phyloP scores from a whole-genome alignment of 2,329 filamentous ascomycete species.

The Hypomyces rosellus region DNA sequence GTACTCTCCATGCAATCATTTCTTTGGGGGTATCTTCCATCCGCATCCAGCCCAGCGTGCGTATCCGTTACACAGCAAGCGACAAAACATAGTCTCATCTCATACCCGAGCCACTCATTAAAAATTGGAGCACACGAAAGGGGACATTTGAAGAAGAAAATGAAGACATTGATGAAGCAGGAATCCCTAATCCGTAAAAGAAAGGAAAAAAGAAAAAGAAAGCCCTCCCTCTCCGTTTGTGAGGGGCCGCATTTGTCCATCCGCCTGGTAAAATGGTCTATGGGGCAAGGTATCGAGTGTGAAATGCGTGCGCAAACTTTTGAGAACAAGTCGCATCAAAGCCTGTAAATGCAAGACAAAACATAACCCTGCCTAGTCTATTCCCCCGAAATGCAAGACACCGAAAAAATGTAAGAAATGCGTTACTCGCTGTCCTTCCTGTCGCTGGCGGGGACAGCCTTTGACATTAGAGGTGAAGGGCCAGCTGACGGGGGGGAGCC shows the following conservation, averaged over 20 bases:
- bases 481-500: constrained; percentile 64
- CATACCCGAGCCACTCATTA: constrained; percentile 17
- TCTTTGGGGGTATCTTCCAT: too few relatives aligned
- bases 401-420: constrained; percentile 26
- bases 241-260: constrained; percentile 23
- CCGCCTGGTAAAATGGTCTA: constrained; percentile 36
- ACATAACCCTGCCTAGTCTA: constrained; percentile 44
- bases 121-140: constrained; percentile 22
- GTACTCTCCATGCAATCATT: too few relatives aligned
- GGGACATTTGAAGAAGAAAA: constrained; percentile 19
- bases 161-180: constrained; percentile 24
- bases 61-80: not conserved
- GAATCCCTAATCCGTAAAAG: constrained; percentile 22
- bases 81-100: not conserved
- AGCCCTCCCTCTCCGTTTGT: constrained; percentile 24
- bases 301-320: constrained; percentile 41
- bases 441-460: constrained; percentile 51
- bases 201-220: constrained; percentile 6
- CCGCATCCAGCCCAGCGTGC: not conserved
- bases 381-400: constrained; percentile 41
- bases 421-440: constrained; percentile 46
- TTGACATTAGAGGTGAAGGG: constrained; percentile 59
- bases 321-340: constrained; percentile 39
- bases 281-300: constrained; percentile 45
- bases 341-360: constrained; percentile 44